Percentiles rank a stretch among this genome's conserved stretches.
Evolutionary conservation across 1,284 basidiomycete genomes (phyloP).

Genomic region (Malassezia yamatoensis): DNA sequence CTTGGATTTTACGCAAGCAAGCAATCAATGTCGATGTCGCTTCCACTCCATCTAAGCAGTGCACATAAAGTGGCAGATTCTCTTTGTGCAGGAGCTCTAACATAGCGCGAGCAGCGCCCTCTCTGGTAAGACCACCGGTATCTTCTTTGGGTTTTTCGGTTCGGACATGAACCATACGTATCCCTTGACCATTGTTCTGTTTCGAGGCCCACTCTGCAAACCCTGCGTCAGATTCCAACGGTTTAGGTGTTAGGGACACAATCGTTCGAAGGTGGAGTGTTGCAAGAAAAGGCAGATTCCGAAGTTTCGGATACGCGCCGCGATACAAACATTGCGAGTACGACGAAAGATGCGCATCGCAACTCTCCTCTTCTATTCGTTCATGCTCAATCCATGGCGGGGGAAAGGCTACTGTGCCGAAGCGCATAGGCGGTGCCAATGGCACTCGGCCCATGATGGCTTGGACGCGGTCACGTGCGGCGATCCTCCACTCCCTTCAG

Average conservation of each 20-base stretch:
- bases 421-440: conserved; percentile 35
- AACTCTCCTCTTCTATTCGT: background rate
- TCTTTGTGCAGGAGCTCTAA: conserved; percentile 29
- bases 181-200: conserved; percentile 4
- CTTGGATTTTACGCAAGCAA: conserved; percentile 41
- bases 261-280: conserved; percentile 36
- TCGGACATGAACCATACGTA: conserved; percentile 32
- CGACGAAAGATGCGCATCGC: background rate
- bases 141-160: conserved; percentile 45
- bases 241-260: conserved; percentile 41
- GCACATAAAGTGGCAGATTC: conserved; percentile 41
- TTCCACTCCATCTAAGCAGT: conserved; percentile 43
- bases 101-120: conserved; percentile 34
- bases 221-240: conserved; percentile 27
- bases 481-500: too few species aligned
- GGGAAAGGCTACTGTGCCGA: conserved; percentile 30
- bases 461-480: conserved; percentile 7
- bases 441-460: conserved; percentile 13
- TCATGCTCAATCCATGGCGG: conserved; percentile 6
- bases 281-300: conserved; percentile 39
- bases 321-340: conserved; percentile 34
- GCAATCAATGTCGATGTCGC: conserved; percentile 37
- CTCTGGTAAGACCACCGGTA: conserved; percentile 33
- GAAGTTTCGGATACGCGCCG: conserved; percentile 40
- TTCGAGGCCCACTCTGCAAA: conserved; percentile 28